Evolutionary conservation across 768 basidiomycete species (phyloP), one percentile per base, ranked within the genome.

Genomic region (Leccinum arenicola): DNA sequence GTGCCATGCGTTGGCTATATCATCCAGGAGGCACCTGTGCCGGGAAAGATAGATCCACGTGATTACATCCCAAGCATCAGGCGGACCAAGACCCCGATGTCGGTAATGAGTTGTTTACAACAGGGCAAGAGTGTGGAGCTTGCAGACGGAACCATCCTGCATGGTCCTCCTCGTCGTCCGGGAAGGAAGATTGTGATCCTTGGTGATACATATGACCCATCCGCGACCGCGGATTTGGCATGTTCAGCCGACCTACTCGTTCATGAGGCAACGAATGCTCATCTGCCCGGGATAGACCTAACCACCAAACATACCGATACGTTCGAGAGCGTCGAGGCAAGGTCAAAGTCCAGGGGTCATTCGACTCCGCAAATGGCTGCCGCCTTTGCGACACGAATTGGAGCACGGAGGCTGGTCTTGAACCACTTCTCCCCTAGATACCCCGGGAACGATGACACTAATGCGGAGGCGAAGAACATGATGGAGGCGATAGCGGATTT

Each of bases 301-400:
- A 70, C 75, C 27, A 87, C 86, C 14, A 89, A 88, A 69, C 72
- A 74, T 3, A 73, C 69, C 3, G 90, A 91, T 57, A 87, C 85
- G 7, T 80, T 80, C 60, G 80, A 84, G 65, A 79, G 66, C 14
- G 82, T 93, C 7, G 82, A 90, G 66, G 72, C 73, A 38, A 82
- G 85, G 58, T 77, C 91, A 7, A 87, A 78, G 69, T 86, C 84
- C 3, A 82, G 91, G 68, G 95, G 94, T 0, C 94, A 97, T 72
- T 93, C 91, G 5, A 97, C 94, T 12, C 93, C 94, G 1, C 90
- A 92, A 66, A 90, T 94, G 86, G 95, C 93, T 8, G 94, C 87
- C 11, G 77, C 77, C 12, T 95, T 95, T 68, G 94, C 89, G 5
- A 84, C 80, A 68, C 75, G 72, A 9, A 82, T 91, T 43, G 68